Percentiles rank a stretch among this genome's conserved stretches.
phyloP scores from a whole-genome alignment of 495 filamentous ascomycete species.

The Neurospora discreta region DNA sequence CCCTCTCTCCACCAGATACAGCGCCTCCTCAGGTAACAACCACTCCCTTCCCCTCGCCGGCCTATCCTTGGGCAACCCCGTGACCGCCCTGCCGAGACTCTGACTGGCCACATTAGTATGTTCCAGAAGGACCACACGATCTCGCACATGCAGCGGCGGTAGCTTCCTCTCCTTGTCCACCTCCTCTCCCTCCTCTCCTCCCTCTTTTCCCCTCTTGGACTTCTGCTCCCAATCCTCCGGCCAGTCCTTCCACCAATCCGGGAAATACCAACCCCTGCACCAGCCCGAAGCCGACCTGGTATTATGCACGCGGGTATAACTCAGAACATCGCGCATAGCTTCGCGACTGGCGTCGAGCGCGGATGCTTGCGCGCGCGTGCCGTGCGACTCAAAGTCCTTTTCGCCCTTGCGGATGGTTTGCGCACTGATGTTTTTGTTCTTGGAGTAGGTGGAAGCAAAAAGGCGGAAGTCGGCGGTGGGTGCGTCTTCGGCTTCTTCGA shows the following conservation, averaged over 20 bases:
- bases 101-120: slow-evolving; percentile 29
- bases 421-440: slow-evolving; percentile 26
- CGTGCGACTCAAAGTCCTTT: slow-evolving; percentile 94
- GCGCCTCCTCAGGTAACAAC: slow-evolving; percentile 84
- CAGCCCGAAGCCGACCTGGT: slow-evolving; percentile 29
- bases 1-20: slow-evolving; percentile 82
- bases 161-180: slow-evolving; percentile 17
- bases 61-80: slow-evolving; percentile 27
- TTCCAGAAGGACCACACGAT: slow-evolving; percentile 39
- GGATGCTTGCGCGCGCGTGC: slow-evolving; percentile 65
- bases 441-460: slow-evolving; percentile 46
- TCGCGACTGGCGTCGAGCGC: slow-evolving; percentile 68
- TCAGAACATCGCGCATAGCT: slow-evolving; percentile 84
- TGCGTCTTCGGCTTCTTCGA: slow-evolving; percentile 59
- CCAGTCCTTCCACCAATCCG: slow-evolving; percentile 30
- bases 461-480: slow-evolving; percentile 71
- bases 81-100: slow-evolving; percentile 33
- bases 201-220: neutral
- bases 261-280: slow-evolving; percentile 47
- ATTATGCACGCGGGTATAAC: slow-evolving; percentile 54
- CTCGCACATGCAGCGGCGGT: slow-evolving; percentile 28
- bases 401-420: slow-evolving; percentile 51
- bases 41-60: slow-evolving; percentile 50
- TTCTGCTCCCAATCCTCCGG: slow-evolving; percentile 21
- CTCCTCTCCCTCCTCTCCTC: slow-evolving; percentile 9